Conservation (phyloP, 768 basidiomycete species). For the Leccinum variicolor region DNA sequence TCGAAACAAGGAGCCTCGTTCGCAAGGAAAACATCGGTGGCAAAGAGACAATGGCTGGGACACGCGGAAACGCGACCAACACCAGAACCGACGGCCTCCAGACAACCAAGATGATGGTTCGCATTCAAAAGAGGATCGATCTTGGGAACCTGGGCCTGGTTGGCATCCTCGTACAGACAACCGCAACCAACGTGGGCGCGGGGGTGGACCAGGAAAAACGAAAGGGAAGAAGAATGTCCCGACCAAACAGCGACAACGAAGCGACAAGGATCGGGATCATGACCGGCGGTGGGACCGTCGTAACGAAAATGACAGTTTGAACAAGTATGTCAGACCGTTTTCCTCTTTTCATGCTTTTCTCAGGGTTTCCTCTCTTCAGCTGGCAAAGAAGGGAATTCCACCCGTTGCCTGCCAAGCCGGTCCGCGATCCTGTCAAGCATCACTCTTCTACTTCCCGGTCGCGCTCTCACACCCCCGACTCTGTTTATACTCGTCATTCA, state of each 20-base stretch:
- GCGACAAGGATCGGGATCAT: slow-evolving; percentile 26
- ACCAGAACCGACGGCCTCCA: slow-evolving; percentile 36
- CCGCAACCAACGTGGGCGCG: slow-evolving; percentile 35
- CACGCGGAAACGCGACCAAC: slow-evolving; percentile 44
- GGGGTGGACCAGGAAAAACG: slow-evolving; percentile 37
- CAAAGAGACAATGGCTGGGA: slow-evolving; percentile 50
- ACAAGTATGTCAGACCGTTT: slow-evolving; percentile 55
- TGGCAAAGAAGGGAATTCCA: slow-evolving; percentile 63
- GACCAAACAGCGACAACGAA: slow-evolving; percentile 31
- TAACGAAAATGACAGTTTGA: slow-evolving; percentile 62
- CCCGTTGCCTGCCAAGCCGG: slow-evolving; percentile 38
- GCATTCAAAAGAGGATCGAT: slow-evolving; percentile 44
- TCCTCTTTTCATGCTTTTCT: slow-evolving; percentile 7
- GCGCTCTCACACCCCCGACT: slow-evolving; percentile 55
- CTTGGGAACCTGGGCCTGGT: slow-evolving; percentile 70
- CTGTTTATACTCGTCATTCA: slow-evolving; percentile 61
- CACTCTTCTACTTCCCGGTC: slow-evolving; percentile 47
- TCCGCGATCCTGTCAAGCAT: slow-evolving; percentile 36
- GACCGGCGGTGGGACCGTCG: slow-evolving; percentile 35
- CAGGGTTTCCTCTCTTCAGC: slow-evolving; percentile 34
- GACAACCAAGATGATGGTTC: slow-evolving; percentile 25
- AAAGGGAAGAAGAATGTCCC: slow-evolving; percentile 36
- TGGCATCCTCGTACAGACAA: slow-evolving; percentile 54
- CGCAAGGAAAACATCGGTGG: slow-evolving; percentile 30
- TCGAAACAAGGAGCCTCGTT: slow-evolving; percentile 35